Evolutionary conservation across 2,329 filamentous ascomycete genomes (phyloP), one percentile per base, ranked within the genome.

Genomic region (Chaetomium sp.): DNA sequence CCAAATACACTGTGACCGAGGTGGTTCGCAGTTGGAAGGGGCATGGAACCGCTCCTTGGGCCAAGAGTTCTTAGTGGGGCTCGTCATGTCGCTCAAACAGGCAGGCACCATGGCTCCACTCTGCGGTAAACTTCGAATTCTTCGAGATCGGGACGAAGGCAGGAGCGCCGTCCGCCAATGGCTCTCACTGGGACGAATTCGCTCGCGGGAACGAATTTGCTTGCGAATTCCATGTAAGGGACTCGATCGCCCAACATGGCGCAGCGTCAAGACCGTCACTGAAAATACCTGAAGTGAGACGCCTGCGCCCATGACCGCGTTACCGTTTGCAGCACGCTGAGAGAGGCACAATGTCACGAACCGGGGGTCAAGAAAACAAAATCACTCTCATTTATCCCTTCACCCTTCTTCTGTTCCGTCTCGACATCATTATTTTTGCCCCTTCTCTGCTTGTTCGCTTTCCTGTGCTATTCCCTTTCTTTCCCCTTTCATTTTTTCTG

Each of bases 171-270:
- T 27, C 19, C 19, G 47, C 51, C 46, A 14, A 38, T 12, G 48
- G 43, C 56, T 44, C 53, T 51, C 53, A 59, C 57, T 40, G 51
- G 11, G 32, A 5, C n/a, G 41, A 8, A 19, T 35, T 5, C 19
- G 27, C 33, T 27, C 19, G 19, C 19, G 19, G 33, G 8, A 14
- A 7, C 27, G 12, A 45, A 37, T 38, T 44, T 9, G n/a, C 40
- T 2, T 14, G n/a, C 32, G 10, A 12, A n/a, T 9, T 47, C 32
- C 19, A 40, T 34, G 37, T 11, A 38, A n/a, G 43, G 4, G 19
- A 32, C 12, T 6, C 36, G 36, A 36, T 37, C 44, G 37, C 43
- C 32, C 37, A 35, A 34, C 42, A 14, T 11, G 11, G 34, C 33
- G 27, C 14, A 32, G 11, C 42, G 10, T 42, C 19, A 27, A 27